phyloP scores from a whole-genome alignment of 1,139 yeast species.

The Yamadazyma dendronema region DNA sequence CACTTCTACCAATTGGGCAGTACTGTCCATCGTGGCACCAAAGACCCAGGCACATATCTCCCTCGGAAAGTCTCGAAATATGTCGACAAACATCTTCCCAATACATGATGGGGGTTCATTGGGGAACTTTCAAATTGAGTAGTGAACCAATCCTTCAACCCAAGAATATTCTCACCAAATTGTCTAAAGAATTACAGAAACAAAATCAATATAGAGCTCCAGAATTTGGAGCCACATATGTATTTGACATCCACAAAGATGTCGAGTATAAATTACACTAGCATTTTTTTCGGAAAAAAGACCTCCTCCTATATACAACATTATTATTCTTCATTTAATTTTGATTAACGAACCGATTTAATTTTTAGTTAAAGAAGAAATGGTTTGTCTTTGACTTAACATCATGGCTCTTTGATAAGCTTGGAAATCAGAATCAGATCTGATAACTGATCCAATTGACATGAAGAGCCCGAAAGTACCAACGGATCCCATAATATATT shows the following conservation, averaged over 20 bases:
- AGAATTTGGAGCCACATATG: conserved; percentile 43
- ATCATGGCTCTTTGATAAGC: conserved; percentile 41
- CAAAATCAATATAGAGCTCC: conserved; percentile 30
- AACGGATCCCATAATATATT: conserved; percentile 94
- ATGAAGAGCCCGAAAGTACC: conserved; percentile 95
- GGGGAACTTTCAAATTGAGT: conserved; percentile 92
- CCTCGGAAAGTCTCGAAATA: conserved; percentile 70
- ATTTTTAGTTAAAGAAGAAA: conserved; percentile 3
- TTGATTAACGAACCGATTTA: neutral
- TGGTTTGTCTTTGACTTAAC: conserved; percentile 28
- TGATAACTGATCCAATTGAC: conserved; percentile 91
- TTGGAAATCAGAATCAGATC: conserved; percentile 62
- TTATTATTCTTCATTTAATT: neutral
- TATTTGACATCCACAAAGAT: conserved; percentile 28
- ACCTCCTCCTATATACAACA: conserved; percentile 1
- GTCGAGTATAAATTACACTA: conserved; percentile 13
- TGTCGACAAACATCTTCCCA: conserved; percentile 60
- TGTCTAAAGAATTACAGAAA: conserved; percentile 22
- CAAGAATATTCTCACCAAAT: conserved; percentile 35
- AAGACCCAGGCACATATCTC: conserved; percentile 82
- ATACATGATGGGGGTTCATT: conserved; percentile 82
- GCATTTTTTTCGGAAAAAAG: conserved; percentile 1
- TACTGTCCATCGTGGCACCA: conserved; percentile 96
- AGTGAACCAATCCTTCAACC: conserved; percentile 90
- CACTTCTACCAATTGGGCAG: conserved; percentile 89